Conservation (phyloP, 2,329 filamentous ascomycete species). For the Botryotinia narcissicola region DNA sequence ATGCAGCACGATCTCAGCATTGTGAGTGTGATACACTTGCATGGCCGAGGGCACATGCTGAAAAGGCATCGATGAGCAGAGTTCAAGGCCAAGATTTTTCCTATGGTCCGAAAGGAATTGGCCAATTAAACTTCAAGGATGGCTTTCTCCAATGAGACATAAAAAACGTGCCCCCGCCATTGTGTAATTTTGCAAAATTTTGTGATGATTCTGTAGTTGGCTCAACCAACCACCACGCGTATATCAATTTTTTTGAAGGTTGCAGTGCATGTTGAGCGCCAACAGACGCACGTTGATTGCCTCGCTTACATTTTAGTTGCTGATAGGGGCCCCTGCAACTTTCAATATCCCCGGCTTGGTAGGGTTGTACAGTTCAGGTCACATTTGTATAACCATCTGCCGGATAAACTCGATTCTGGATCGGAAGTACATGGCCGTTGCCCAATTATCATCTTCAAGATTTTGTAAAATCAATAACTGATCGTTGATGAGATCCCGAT, state of each 20-base stretch:
- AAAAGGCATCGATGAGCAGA: constrained; percentile 9
- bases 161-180: constrained; percentile 16
- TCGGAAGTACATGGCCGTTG: not conserved
- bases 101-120: constrained; percentile 13
- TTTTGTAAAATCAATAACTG: not conserved
- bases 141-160: constrained; percentile 8
- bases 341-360: constrained; percentile 1
- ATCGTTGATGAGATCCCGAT: constrained; percentile 1
- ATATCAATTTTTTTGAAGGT: constrained; percentile 9
- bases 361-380: not conserved
- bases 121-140: constrained; percentile 15
- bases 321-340: constrained; percentile 12
- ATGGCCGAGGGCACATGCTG: constrained; percentile 3
- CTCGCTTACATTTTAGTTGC: constrained; percentile 11
- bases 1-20: not conserved
- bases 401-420: constrained; percentile 11
- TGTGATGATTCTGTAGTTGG: constrained; percentile 7
- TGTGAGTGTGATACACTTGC: constrained; percentile 16
- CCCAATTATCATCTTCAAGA: constrained; percentile 7
- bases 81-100: constrained; percentile 13
- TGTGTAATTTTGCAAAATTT: constrained; percentile 4
- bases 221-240: constrained; percentile 10
- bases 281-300: constrained; percentile 21
- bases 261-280: constrained; percentile 11
- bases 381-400: constrained; percentile 11